Evolutionary conservation across 352 stramenopile genomes (phyloP).

Genomic region (Pythium chondricola): DNA sequence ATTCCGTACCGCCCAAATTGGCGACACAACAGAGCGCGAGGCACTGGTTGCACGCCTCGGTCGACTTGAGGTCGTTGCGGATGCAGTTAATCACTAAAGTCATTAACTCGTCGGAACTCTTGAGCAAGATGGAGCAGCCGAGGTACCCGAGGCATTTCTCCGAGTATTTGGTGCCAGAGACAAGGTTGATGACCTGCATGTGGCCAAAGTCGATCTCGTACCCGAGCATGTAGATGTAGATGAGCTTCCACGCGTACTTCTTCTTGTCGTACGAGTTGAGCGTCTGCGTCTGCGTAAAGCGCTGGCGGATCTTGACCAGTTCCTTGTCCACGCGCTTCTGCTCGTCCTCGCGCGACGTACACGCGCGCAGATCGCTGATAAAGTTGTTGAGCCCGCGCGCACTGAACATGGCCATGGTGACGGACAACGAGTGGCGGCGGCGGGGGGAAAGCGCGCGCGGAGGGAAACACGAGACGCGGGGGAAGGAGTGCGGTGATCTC

Average conservation of each 20-base stretch:
- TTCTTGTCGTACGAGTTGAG: conserved; percentile 96
- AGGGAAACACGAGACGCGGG: too few relatives aligned
- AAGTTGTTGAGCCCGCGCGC: conserved; percentile 79
- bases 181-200: conserved; percentile 95
- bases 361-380: conserved; percentile 70
- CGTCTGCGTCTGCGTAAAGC: conserved; percentile 88
- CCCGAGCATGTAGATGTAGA: conserved; percentile 99
- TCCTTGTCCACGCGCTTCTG: conserved; percentile 96
- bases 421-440: too few relatives aligned
- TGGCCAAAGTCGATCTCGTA: conserved; percentile 99
- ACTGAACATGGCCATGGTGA: conserved; percentile 77
- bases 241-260: conserved; percentile 99
- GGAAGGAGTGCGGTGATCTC: too few relatives aligned
- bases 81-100: conserved; percentile 96
- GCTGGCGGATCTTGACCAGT: conserved; percentile 96
- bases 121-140: conserved; percentile 93
- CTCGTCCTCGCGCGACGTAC: conserved; percentile 90
- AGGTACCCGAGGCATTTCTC: conserved; percentile 96
- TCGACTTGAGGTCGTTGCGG: conserved; percentile 92
- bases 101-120: conserved; percentile 84
- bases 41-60: conserved; percentile 84
- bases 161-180: conserved; percentile 91
- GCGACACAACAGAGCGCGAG: conserved; percentile 94
- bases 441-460: too few relatives aligned
- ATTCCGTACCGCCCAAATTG: conserved; percentile 93